A percentile compares a stretch with the other conserved stretches of the same genome.
Evolutionary conservation across 2,329 filamentous ascomycete genomes (phyloP).

Genomic region (Cadophora gregata): DNA sequence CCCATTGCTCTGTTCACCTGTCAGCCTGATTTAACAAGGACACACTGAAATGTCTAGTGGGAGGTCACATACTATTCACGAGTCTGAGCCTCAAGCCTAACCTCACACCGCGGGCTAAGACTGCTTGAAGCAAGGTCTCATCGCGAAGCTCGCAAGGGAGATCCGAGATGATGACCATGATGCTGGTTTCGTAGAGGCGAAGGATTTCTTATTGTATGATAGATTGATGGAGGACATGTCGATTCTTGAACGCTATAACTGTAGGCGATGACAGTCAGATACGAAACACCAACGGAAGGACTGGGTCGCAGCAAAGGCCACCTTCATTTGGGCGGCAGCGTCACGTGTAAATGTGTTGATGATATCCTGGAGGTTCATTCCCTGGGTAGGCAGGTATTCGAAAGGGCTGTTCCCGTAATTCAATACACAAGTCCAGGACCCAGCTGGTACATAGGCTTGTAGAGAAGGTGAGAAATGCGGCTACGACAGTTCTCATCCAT

Average conservation of each 20-base stretch:
- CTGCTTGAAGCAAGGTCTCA: background rate
- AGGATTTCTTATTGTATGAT: background rate
- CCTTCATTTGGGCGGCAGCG: background rate
- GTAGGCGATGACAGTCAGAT: background rate
- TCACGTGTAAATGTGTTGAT: background rate
- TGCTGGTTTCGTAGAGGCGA: background rate
- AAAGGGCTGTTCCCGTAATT: too few relatives aligned
- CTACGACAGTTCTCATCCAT: too few relatives aligned
- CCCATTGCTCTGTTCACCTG: background rate
- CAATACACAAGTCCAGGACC: too few relatives aligned
- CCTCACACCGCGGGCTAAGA: background rate
- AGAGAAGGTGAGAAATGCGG: too few relatives aligned
- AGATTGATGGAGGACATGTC: background rate
- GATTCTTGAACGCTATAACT: background rate
- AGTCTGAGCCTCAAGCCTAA: conserved; percentile 8
- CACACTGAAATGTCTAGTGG: background rate
- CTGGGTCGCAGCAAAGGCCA: background rate
- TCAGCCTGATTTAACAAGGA: background rate
- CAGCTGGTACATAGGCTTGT: too few relatives aligned
- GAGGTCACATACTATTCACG: conserved; percentile 2
- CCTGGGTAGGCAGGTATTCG: too few relatives aligned
- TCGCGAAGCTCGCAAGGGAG: conserved; percentile 4
- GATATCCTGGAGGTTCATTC: too few relatives aligned
- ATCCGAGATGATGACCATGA: background rate
- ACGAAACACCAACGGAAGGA: background rate